Evolutionary conservation across 768 basidiomycete species (phyloP).

Genomic region (Lentinula sp.): DNA sequence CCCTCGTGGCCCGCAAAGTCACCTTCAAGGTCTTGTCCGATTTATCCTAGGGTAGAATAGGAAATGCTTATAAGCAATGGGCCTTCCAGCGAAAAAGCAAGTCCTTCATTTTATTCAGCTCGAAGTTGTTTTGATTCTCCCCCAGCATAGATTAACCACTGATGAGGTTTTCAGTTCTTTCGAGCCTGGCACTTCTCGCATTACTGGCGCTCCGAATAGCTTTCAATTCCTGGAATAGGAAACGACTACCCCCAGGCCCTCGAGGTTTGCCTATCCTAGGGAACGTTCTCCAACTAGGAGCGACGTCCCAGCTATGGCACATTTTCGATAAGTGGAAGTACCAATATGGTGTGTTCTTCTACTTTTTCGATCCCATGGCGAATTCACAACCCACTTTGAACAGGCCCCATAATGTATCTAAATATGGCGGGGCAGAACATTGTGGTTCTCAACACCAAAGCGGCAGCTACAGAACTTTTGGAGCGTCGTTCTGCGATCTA

Average conservation of each 20-base stretch:
- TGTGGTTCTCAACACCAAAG: slow-evolving; percentile 2
- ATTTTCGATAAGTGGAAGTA: not conserved
- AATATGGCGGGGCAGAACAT: slow-evolving; percentile 4
- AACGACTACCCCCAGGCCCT: slow-evolving; percentile 24
- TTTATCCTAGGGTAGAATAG: not conserved
- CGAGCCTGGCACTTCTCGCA: not conserved
- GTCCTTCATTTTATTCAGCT: too few relatives aligned
- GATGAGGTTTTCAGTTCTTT: not conserved
- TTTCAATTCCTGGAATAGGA: not conserved
- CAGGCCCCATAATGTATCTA: slow-evolving; percentile 2
- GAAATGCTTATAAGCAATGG: not conserved
- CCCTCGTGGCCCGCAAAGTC: not conserved
- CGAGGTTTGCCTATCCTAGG: slow-evolving; percentile 25
- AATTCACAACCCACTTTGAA: not conserved
- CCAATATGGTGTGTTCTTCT: not conserved
- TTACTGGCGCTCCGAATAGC: not conserved
- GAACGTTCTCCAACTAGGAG: slow-evolving; percentile 13
- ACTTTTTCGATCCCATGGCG: not conserved
- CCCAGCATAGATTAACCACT: not conserved
- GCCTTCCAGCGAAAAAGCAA: not conserved
- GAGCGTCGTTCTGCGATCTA: slow-evolving; percentile 1
- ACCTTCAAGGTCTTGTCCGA: not conserved
- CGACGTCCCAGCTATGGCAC: not conserved
- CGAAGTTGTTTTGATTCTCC: too few relatives aligned
- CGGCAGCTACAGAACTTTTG: not conserved